Evolutionary conservation across 306 rosid genomes (phyloP).

Genomic region (Acacia confusa): DNA sequence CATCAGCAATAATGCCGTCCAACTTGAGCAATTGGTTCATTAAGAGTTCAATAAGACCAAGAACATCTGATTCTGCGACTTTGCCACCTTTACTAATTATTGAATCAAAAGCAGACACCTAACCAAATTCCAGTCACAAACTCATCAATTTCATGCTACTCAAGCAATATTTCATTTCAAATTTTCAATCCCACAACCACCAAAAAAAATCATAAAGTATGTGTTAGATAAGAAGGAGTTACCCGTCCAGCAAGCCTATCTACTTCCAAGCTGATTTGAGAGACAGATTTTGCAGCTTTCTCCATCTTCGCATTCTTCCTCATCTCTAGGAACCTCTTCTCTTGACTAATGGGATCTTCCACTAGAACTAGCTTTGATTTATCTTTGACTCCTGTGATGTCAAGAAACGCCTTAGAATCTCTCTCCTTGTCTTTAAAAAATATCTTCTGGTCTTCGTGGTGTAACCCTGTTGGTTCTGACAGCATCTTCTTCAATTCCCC

Average conservation of each 20-base stretch:
- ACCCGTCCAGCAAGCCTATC: constrained; percentile 87
- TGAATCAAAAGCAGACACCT: constrained; percentile 87
- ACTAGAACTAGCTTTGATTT: constrained; percentile 68
- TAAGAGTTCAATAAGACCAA: constrained; percentile 64
- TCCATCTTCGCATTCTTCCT: constrained; percentile 72
- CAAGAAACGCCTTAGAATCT: constrained; percentile 84
- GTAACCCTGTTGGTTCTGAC: constrained; percentile 77
- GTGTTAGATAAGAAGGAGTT: background rate
- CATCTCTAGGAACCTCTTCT: constrained; percentile 74
- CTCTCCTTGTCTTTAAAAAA: constrained; percentile 80
- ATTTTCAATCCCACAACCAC: background rate
- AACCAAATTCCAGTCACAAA: constrained; percentile 11
- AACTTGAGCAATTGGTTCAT: constrained; percentile 84
- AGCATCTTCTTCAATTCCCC: constrained; percentile 94
- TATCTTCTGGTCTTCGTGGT: constrained; percentile 88
- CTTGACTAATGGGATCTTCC: constrained; percentile 88
- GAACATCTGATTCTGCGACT: constrained; percentile 72
- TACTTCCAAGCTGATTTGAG: constrained; percentile 80
- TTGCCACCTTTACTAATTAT: constrained; percentile 69
- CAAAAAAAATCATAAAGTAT: background rate
- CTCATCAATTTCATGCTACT: constrained; percentile 25
- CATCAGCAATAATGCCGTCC: constrained; percentile 82
- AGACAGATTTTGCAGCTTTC: constrained; percentile 73
- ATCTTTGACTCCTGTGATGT: constrained; percentile 78
- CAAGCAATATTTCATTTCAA: constrained; percentile 19